Evolutionary conservation across 164 flowering plant genomes (phyloP), one percentile per base, ranked within the genome.

Genomic region (Platanus orientalis): DNA sequence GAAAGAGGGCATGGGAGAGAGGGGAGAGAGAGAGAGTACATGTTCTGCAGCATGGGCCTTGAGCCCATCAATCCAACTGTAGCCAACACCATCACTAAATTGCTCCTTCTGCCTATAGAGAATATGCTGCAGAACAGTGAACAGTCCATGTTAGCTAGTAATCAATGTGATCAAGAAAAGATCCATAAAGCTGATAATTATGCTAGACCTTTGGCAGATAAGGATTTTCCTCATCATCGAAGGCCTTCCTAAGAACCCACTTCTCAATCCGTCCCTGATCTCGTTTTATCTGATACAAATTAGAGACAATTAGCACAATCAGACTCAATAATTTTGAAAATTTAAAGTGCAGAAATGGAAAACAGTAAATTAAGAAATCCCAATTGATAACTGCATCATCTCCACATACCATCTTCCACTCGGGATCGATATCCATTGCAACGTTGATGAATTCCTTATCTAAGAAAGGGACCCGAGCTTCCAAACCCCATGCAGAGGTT

Each of bases 51-150:
- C 90, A 74, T 91, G 98, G 20, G 81, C 84, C 80, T 90, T 90
- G 32, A 93, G 89, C 10, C 96, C 96, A 76, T 93, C 97, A 47
- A 93, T 93, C 98, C 98, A 93, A 61, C 94, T 89, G 62, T 90
- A 93, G 16, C 98, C 97, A 60, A 93, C 97, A 40, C 96, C 98
- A 75, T 93, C 97, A 70, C 97, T 93, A 64, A 90, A 93, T 69
- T 93, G 97, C 71, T 93, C 97, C 58, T 93, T 90, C 77, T 93
- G 98, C 70, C 98, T 78, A 66, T 93, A 90, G 21, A 93, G 79
- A 67, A 93, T 87, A 65, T 90, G 98, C 97, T 92, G 92, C 84
- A 76, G 58, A 32, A 30, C 6, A 69, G 39, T 34, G 65, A 73
- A 69, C 25, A 55, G 27, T 29, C 4, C 5, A 30, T 39, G 70